These are phyloP conservation scores for Phylloporus rhodoxanthus DNA, from an alignment of 768 basidiomycete species.

Conservation along the genomic window DNA sequence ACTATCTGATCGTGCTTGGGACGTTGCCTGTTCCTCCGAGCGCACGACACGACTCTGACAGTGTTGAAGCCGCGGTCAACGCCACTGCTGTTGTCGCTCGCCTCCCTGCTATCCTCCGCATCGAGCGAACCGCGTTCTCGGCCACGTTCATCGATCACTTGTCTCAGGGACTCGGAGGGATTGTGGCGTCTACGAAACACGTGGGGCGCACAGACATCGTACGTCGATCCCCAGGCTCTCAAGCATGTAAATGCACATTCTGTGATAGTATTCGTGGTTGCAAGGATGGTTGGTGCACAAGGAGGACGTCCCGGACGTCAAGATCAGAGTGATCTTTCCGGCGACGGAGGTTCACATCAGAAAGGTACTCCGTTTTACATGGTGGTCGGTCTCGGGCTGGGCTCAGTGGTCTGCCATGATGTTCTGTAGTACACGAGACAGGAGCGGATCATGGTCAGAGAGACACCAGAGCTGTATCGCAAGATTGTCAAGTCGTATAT, in stretches of 20 bases:
- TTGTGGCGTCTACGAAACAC: constrained; percentile 39
- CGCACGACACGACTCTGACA: background rate
- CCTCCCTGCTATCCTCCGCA: constrained; percentile 60
- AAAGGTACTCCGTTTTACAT: constrained; percentile 37
- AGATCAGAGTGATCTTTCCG: constrained; percentile 80
- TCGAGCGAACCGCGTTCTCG: constrained; percentile 73
- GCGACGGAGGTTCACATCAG: constrained; percentile 86
- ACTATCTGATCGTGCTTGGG: constrained; percentile 64
- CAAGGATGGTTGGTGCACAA: constrained; percentile 59
- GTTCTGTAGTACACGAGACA: constrained; percentile 67
- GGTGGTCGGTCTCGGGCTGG: background rate
- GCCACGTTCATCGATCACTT: constrained; percentile 31
- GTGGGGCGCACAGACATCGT: constrained; percentile 69
- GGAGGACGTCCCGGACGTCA: constrained; percentile 54
- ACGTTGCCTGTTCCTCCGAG: constrained; percentile 37
- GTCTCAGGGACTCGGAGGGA: constrained; percentile 25
- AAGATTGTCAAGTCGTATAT: constrained; percentile 75
- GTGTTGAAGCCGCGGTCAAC: constrained; percentile 10
- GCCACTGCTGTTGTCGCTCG: constrained; percentile 12
- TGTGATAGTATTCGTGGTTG: constrained; percentile 71
- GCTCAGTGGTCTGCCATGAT: background rate
- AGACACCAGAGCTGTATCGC: constrained; percentile 77
- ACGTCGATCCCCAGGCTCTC: constrained; percentile 16
- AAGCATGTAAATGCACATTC: background rate
- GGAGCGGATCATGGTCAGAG: constrained; percentile 62